A percentile compares a stretch with the other conserved stretches of the same genome.
Conservation (phyloP, 2,329 filamentous ascomycete species). For the Diaporthe ampelina region DNA sequence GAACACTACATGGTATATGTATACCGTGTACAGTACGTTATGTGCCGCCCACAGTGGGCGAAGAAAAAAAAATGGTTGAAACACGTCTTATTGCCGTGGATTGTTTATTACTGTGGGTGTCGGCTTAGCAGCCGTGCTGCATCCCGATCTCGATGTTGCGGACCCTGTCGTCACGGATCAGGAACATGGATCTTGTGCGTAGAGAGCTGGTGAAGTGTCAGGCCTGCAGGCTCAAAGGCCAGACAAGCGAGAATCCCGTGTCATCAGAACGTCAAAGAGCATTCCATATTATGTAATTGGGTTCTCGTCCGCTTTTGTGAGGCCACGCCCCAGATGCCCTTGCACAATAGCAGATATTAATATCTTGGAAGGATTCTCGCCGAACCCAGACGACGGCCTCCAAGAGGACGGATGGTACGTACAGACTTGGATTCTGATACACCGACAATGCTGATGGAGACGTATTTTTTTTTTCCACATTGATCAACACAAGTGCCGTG, state of each 20-base stretch:
- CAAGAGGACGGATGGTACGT: neutral
- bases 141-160: slow-evolving; percentile 23
- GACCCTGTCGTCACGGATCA: slow-evolving; percentile 2
- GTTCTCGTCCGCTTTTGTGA: neutral
- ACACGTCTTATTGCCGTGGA: slow-evolving; percentile 35
- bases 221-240: slow-evolving; percentile 11
- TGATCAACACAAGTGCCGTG: slow-evolving; percentile 15
- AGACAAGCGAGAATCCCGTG: slow-evolving; percentile 1
- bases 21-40: neutral
- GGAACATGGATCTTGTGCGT: slow-evolving; percentile 19
- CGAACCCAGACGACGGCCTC: neutral
- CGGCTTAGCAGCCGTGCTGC: slow-evolving; percentile 31
- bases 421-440: slow-evolving; percentile 21
- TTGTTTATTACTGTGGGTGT: slow-evolving; percentile 12
- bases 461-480: neutral
- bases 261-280: slow-evolving; percentile 27
- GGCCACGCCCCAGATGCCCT: slow-evolving; percentile 16
- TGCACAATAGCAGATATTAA: slow-evolving; percentile 33
- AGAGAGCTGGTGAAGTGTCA: slow-evolving; percentile 15
- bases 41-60: slow-evolving; percentile 13
- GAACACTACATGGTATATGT: neutral
- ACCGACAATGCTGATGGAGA: slow-evolving; percentile 16
- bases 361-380: slow-evolving; percentile 22
- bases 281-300: slow-evolving; percentile 36
- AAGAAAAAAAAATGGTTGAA: slow-evolving; percentile 25